These are phyloP conservation scores for Nepenthes gracilis DNA, from an alignment of 148 eudicot species.

Conservation along the genomic window DNA sequence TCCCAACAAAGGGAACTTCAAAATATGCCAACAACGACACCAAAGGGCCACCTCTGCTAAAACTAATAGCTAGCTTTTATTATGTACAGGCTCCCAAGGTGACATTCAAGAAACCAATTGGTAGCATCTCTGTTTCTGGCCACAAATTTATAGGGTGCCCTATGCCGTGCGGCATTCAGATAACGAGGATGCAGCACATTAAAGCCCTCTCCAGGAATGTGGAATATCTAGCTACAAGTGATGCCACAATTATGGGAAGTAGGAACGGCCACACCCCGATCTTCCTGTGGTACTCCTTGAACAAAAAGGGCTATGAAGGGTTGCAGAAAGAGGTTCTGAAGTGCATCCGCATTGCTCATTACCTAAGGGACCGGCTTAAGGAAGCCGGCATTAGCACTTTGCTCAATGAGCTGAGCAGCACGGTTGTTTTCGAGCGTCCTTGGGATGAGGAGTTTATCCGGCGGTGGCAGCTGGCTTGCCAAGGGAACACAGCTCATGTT, in stretches of 20 bases:
- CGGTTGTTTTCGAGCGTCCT: constrained; percentile 3
- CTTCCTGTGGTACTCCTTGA: constrained; percentile 67
- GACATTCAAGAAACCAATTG: constrained; percentile 77
- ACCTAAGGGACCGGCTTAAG: too few species aligned
- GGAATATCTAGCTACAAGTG: constrained; percentile 73
- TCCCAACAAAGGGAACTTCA: too few species aligned
- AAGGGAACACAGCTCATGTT: constrained; percentile 6
- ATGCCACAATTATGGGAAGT: constrained; percentile 89
- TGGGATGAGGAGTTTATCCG: too few species aligned
- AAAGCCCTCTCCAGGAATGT: constrained; percentile 63
- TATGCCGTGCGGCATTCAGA: constrained; percentile 86
- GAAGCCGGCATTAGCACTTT: too few species aligned
- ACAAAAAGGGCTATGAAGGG: too few species aligned
- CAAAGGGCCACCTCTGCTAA: too few species aligned
- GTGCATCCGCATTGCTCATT: too few species aligned
- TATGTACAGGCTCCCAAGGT: constrained; percentile 75
- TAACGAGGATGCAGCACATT: constrained; percentile 71
- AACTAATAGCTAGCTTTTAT: too few species aligned
- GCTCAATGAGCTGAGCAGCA: too few species aligned
- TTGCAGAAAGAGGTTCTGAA: too few species aligned
- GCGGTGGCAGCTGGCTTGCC: too few species aligned
- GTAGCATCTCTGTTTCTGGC: constrained; percentile 87
- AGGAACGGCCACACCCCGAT: constrained; percentile 83
- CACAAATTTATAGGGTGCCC: constrained; percentile 95
- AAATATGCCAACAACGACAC: too few species aligned